Base-by-base conservation (phyloP, 805 yeast species). In the Saturnispora sanitii region DNA sequence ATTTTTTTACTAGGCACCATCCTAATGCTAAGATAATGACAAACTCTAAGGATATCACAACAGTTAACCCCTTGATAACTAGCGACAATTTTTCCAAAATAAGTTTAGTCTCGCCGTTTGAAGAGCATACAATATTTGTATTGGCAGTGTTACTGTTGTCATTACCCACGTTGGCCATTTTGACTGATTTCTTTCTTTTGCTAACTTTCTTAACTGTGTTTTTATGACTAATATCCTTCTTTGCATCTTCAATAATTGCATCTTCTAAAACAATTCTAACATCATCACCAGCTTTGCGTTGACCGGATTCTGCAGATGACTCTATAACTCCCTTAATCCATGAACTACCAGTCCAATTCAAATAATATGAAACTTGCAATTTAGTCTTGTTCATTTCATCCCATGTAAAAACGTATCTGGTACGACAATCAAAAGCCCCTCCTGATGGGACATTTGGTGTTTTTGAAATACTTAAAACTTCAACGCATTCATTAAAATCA, bases 381-480 rank as follows among this genome's bases (percentile, higher is more conserved):
- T 67, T 63, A 4, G 95, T 80, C 19, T 64, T 57, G 52, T 80
- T 83, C 22, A 67, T 59, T 7, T 65, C 67, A 1, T 69, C 86
- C 97, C 98, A 92, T 3, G 80, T 68, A 41, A 86, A 61, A 34
- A 78, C 65, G 51, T 77, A 82, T 45, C 82, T 68, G 0, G 95
- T 84, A 46, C 76, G 70, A 2, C 87, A 87, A 25, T 72, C 67
- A 57, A 92, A 92, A 1, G 83, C 71, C 33, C 71, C 71, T 4
- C 99, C 99, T 52, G 88, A 82, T 1, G 99, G 98, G 13, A 92
- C 97, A 54, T 86, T 92, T 0, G 98, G 99, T 0, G 98, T 88
- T 31, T 64, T 66, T 0, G 90, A 76, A 2, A 73, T 66, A 32
- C 79, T 75, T 2, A 77, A 61, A 2, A 86, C 76, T 44, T 76